A percentile compares a stretch with the other conserved stretches of the same genome.
Evolutionary conservation across 257 asterid genomes (phyloP).

Genomic region (Forsythia suspensa): DNA sequence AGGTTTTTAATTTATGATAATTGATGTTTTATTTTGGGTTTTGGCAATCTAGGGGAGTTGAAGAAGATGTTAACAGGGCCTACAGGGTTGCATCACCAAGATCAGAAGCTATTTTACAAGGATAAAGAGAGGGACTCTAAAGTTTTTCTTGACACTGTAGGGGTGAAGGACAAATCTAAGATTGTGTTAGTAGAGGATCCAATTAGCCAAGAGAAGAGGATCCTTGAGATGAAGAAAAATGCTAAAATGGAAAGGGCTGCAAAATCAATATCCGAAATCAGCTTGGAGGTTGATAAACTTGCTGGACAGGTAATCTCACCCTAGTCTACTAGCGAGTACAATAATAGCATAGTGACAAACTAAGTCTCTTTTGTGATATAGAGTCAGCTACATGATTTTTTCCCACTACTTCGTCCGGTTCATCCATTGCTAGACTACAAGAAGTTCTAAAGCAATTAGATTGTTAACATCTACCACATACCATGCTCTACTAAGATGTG

Average conservation of each 20-base stretch:
- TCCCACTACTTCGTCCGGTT: too few species aligned
- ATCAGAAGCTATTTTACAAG: slow-evolving; percentile 83
- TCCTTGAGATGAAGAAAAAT: slow-evolving; percentile 62
- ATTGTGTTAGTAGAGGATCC: slow-evolving; percentile 77
- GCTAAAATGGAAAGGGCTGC: slow-evolving; percentile 75
- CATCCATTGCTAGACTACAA: background rate
- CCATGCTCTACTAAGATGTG: background rate
- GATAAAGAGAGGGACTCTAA: slow-evolving; percentile 80
- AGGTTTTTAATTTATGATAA: background rate
- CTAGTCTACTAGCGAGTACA: background rate
- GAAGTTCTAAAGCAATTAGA: background rate
- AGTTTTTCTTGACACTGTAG: slow-evolving; percentile 61
- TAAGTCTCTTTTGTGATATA: too few species aligned
- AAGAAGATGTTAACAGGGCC: slow-evolving; percentile 86
- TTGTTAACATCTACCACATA: background rate
- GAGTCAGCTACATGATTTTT: too few species aligned
- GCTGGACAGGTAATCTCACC: slow-evolving; percentile 56
- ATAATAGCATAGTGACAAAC: background rate
- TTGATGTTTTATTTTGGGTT: background rate
- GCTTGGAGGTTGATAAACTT: slow-evolving; percentile 76
- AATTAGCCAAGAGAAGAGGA: slow-evolving; percentile 73
- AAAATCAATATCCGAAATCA: slow-evolving; percentile 62
- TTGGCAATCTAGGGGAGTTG: slow-evolving; percentile 58
- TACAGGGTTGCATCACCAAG: slow-evolving; percentile 86
- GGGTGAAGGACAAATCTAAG: slow-evolving; percentile 88